Base-by-base conservation (phyloP, 2,329 filamentous ascomycete species). In the Claviceps capensis region DNA sequence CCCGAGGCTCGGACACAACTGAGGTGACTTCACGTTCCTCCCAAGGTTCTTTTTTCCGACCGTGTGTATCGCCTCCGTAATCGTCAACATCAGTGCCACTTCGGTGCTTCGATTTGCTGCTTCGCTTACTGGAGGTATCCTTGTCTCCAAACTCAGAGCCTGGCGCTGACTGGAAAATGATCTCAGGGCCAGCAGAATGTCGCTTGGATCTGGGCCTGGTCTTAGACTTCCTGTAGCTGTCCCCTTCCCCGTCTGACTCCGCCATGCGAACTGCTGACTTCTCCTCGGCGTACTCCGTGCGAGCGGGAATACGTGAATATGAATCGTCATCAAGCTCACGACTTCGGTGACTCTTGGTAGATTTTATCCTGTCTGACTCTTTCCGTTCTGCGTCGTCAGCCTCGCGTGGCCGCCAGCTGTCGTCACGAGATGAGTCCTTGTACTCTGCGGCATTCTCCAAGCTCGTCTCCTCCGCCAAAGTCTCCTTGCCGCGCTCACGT, bases 11-110 rank as follows among this genome's bases (percentile, higher is more conserved):
- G 5, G 76, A 78, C 5, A 74, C 69, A 13, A 75, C 68, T 36
- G 75, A 78, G 54, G 67, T 70, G 19, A 72, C 68, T 42, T 76
- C 73, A n/a, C 69, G 69, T 52, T 75, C 70, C 26, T 72, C 67
- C 51, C 68, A 71, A 2, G 59, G 62, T n/a, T 69, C 68, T 3
- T 62, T 64, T 45, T 61, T 65, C 56, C 64, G 65, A 61, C 73
- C 66, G 36, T 69, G 64, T 30, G 68, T 67, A 50, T 72, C 65
- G 48, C 67, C 64, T 54, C 67, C 63, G 22, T 58, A 50, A 9
- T 61, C 58, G 13, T 59, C 65, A 55, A 58, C 66, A 51, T 64
- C 69, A 51, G 57, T 54, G 50, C 59, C 62, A 49, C 66, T 69
- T 53, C 61, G 64, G 50, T 64, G 64, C 60, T 68, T 71, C 6